Percentiles rank a stretch among this genome's conserved stretches.
Conservation (phyloP, 2,329 filamentous ascomycete genomes). For the Massarina eburnea region DNA sequence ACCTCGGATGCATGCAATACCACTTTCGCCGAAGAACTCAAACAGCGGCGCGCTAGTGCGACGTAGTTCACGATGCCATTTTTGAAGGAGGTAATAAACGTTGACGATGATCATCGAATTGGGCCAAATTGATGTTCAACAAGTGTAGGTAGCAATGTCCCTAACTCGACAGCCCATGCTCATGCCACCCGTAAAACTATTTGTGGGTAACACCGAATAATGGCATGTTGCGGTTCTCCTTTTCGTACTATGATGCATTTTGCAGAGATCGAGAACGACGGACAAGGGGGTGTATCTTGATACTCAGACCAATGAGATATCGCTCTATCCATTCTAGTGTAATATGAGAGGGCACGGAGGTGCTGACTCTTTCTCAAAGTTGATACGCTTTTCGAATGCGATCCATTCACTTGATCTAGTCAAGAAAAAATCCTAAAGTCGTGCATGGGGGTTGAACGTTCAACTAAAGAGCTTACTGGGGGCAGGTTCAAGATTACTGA, state of each 20-base stretch:
- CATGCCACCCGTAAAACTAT: constrained; percentile 29
- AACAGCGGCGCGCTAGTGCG: too few species aligned
- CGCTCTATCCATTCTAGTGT: constrained; percentile 52
- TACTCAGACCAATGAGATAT: constrained; percentile 54
- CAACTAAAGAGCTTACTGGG: constrained; percentile 27
- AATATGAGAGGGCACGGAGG: constrained; percentile 48
- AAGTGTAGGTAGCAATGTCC: constrained; percentile 27
- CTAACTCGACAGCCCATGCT: constrained; percentile 38
- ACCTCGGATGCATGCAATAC: too few species aligned
- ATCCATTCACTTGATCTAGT: not conserved
- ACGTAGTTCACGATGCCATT: too few species aligned
- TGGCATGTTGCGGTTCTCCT: constrained; percentile 16
- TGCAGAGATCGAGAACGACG: constrained; percentile 59
- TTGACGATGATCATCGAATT: not conserved
- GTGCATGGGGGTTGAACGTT: too few species aligned
- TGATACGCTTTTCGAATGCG: not conserved
- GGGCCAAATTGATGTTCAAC: constrained; percentile 1
- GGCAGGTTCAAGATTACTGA: too few species aligned
- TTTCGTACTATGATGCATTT: constrained; percentile 39
- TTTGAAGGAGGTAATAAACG: too few species aligned
- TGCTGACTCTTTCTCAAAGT: not conserved
- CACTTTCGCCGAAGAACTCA: too few species aligned
- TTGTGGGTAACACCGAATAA: constrained; percentile 42
- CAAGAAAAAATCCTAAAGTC: not conserved
- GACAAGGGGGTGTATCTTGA: constrained; percentile 57